Base-by-base conservation (phyloP, 2,329 filamentous ascomycete genomes). In the Dothistroma septosporum region DNA sequence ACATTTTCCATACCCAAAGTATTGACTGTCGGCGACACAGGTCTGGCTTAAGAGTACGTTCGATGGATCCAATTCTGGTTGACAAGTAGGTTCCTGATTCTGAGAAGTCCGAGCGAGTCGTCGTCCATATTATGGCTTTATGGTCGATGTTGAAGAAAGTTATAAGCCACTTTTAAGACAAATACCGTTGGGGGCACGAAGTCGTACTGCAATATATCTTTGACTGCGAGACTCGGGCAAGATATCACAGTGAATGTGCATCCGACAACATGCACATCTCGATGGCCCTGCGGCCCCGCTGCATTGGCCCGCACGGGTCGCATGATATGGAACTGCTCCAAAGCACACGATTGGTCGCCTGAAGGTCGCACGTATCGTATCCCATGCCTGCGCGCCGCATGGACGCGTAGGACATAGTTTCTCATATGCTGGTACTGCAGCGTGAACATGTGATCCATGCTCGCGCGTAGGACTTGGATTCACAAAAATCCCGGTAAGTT, bases 121-220 rank as follows among this genome's bases (percentile, higher is more conserved):
- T n/a, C 12, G n/a, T 53, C 50, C 50, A 53, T 53, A 19, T 16
- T 53, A 53, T n/a, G 41, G n/a, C 50, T 53, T 53, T 53, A 31
- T 53, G 16, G 12, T 35, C 11, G 31, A 21, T n/a, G 22, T 12
- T n/a, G 50, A 44, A 44, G 28, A 21, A 4, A n/a, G 11, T 49
- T n/a, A 4, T 21, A 53, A 35, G 24, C 28, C 31, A 32, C 50
- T 12, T 31, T 33, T 14, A n/a, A 53, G 50, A 53, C 50, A 53
- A 53, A 35, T 53, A 53, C 24, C 31, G 21, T 53, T 33, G 50
- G 50, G 50, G 19, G 31, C 19, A 53, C 50, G 19, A 28, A 28
- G 16, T 16, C 35, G 28, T 11, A 35, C 31, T 1, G 11, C 31
- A 35, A 53, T 53, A 53, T 53, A 53, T 53, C 22, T 53, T 35